Evolutionary conservation across 23 red algal species (phyloP).

Genomic region (Cyanidiococcus yangmingshanensis): DNA sequence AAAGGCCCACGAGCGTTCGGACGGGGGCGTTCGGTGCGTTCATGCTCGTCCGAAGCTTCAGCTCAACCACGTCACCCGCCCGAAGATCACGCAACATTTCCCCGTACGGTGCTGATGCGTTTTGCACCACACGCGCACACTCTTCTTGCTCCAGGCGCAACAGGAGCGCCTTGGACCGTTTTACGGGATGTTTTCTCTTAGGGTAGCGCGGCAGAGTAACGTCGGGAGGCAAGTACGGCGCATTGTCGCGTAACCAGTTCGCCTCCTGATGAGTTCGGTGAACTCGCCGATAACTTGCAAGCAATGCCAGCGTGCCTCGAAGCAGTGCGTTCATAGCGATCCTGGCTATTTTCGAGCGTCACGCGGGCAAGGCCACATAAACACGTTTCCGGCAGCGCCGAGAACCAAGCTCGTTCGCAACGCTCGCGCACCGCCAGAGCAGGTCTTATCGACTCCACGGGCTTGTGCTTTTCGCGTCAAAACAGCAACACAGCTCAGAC

Average conservation of each 20-base stretch:
- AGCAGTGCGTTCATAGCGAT: constrained; percentile 16
- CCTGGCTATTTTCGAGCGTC: no score
- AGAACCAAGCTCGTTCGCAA: no score
- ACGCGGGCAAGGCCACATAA: no score
- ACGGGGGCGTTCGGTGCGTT: neutral
- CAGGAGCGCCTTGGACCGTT: constrained; percentile 6
- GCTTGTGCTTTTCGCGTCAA: no score
- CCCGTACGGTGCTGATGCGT: neutral
- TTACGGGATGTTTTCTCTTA: neutral
- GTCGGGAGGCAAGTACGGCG: neutral
- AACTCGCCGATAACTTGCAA: neutral
- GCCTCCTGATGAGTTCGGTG: neutral
- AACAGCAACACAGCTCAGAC: no score
- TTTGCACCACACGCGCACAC: neutral
- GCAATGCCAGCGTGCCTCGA: neutral
- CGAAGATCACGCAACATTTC: neutral
- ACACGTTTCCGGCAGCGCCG: no score
- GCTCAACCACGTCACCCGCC: constrained; percentile 8
- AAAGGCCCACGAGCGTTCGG: constrained; percentile 26
- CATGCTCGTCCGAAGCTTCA: constrained; percentile 1
- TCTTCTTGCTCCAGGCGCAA: neutral
- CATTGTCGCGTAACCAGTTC: neutral
- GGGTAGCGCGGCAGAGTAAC: neutral
- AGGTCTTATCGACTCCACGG: no score
- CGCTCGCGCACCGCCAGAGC: no score